A percentile compares a stretch with the other conserved stretches of the same genome.
phyloP scores from a whole-genome alignment of 805 yeast species.

The Hanseniaspora thailandica region DNA sequence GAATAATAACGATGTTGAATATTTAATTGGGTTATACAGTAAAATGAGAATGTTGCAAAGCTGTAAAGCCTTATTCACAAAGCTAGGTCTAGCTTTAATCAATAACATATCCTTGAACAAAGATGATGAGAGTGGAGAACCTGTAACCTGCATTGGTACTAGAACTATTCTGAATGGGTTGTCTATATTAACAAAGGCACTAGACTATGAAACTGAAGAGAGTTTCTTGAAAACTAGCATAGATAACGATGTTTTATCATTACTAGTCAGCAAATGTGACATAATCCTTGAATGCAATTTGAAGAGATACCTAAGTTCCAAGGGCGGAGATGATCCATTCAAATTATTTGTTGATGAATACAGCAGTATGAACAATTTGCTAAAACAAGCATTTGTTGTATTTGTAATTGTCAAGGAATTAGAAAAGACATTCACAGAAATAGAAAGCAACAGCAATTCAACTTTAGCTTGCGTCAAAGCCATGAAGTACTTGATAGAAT shows the following conservation, averaged over 20 bases:
- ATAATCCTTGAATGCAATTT: conserved; percentile 6
- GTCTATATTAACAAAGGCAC: conserved; percentile 2
- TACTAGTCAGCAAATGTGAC: conserved; percentile 1
- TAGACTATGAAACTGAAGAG: conserved; percentile 4
- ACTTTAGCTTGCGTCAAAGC: neutral
- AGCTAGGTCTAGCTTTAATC: conserved; percentile 6
- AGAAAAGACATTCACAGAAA: neutral
- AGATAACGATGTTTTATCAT: conserved; percentile 1
- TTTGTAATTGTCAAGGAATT: conserved; percentile 7
- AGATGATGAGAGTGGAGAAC: neutral
- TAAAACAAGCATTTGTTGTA: conserved; percentile 8
- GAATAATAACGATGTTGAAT: conserved; percentile 13
- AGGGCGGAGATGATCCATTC: neutral
- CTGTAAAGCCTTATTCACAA: conserved; percentile 1
- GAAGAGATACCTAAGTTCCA: neutral
- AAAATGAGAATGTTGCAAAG: conserved; percentile 7
- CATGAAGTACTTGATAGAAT: neutral
- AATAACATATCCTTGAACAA: neutral
- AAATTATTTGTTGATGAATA: neutral
- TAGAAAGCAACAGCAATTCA: neutral
- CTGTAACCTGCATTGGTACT: neutral
- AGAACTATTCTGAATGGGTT: conserved; percentile 7
- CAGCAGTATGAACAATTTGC: conserved; percentile 4
- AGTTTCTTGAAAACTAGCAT: neutral
- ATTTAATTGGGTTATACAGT: conserved; percentile 4